Evolutionary conservation across 805 yeast genomes (phyloP), one percentile per base, ranked within the genome.

Genomic region (Kuraishia capsulata): DNA sequence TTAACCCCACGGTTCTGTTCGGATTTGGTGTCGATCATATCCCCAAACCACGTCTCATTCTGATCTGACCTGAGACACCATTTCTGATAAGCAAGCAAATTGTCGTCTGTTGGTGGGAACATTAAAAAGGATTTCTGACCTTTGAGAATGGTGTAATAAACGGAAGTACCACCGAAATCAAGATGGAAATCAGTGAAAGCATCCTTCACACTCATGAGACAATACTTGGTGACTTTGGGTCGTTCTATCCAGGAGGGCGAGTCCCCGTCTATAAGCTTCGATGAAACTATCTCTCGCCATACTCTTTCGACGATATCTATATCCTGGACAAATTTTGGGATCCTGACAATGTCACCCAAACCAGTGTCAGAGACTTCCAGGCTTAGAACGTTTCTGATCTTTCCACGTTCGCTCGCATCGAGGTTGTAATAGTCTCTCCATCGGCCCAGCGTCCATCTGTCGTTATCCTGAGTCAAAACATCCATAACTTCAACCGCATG

Each of bases 131-230:
- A 70, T 50, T 88, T 88, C 3, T 61, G 48, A 1, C 97, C 97
- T n/a, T 69, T 61, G 13, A 88, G 59, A 3, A 88, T 77, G 2
- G 90, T 85, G 57, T 88, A 88, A 54, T 85, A 88, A 4, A 88
- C 97, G 1, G 92, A 82, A 0, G 96, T 84, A 0, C 96, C 97
- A 2, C 94, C 92, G 56, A 88, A 88, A 56, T 88, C 97, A 32
- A 88, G 66, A 56, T 88, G 97, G 59, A 87, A 88, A 54, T 88
- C 97, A 0, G 96, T 88, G 53, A 73, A 88, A 2, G 92, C 77
- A 42, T 80, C 75, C 20, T 68, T 63, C 2, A 85, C 95, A 1
- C 94, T 82, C 95, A 88, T 88, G 30, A 88, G 64, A 44, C 94
- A 80, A 54, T 88, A 88, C 39, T 79, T 75, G 17, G 87, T 76